Percentiles rank a stretch among this genome's conserved stretches.
Conservation (phyloP, 139 green algal genomes). For the Chlamydomonas sp. region DNA sequence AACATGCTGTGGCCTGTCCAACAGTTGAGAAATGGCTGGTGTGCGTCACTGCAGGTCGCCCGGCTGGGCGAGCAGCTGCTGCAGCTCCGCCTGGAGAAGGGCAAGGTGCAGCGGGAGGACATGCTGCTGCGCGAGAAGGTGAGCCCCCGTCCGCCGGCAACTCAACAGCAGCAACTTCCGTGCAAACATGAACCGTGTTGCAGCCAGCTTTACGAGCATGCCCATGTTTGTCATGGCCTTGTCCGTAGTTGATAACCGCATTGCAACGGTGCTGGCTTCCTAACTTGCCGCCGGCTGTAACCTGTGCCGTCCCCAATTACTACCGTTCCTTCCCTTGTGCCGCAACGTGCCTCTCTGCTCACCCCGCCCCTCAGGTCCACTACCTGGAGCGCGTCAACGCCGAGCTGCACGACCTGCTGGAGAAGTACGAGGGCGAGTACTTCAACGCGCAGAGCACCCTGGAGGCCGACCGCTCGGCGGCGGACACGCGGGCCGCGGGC, state of each 20-base stretch:
- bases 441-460: constrained; percentile 50
- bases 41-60: constrained; percentile 12
- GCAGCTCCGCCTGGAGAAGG: constrained; percentile 58
- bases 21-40: neutral
- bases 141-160: neutral
- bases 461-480: constrained; percentile 55
- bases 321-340: neutral
- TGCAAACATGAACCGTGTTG: no score
- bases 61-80: constrained; percentile 56
- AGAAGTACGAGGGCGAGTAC: constrained; percentile 63
- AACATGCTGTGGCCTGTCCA: no score
- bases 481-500: constrained; percentile 26
- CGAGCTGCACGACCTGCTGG: constrained; percentile 71
- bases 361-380: constrained; percentile 36
- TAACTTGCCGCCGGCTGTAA: no score
- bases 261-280: no score
- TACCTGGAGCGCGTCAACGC: constrained; percentile 71
- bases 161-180: no score
- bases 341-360: neutral
- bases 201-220: no score
- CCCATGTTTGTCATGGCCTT: no score
- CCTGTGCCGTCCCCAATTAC: neutral
- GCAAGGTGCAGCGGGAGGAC: constrained; percentile 55
- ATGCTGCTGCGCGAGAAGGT: constrained; percentile 67
- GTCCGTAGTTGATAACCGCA: no score